Percentiles rank a stretch among this genome's conserved stretches.
phyloP scores from a whole-genome alignment of 108 stramenopile genomes.

The Skeletonema grethae region DNA sequence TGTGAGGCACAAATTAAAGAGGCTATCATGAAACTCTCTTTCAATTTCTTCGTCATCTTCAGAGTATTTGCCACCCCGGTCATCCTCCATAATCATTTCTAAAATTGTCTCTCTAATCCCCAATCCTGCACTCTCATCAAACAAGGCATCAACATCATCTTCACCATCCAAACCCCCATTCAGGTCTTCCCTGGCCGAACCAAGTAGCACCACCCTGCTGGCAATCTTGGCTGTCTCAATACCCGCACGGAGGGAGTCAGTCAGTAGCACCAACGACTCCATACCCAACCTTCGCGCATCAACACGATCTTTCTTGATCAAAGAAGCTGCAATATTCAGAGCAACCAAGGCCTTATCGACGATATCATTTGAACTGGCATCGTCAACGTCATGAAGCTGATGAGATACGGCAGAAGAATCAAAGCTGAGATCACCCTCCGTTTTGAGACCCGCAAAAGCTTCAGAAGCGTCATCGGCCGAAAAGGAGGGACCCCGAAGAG shows the following conservation, averaged over 20 bases:
- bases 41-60: slow-evolving; percentile 54
- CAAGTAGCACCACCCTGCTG: slow-evolving; percentile 79
- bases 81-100: slow-evolving; percentile 81
- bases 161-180: slow-evolving; percentile 42
- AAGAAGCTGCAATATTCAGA: slow-evolving; percentile 73
- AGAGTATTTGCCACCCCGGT: slow-evolving; percentile 39
- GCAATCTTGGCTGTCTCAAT: slow-evolving; percentile 76
- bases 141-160: slow-evolving; percentile 54
- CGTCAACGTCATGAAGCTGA: slow-evolving; percentile 23
- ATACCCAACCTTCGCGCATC: slow-evolving; percentile 82
- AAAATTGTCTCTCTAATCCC: slow-evolving; percentile 83
- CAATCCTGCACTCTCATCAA: slow-evolving; percentile 75
- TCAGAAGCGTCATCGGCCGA: slow-evolving; percentile 41
- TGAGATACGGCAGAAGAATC: slow-evolving; percentile 49
- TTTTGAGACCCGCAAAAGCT: slow-evolving; percentile 40
- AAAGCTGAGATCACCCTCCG: slow-evolving; percentile 48
- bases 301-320: slow-evolving; percentile 87
- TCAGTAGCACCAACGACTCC: slow-evolving; percentile 78
- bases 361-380: slow-evolving; percentile 59
- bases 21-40: slow-evolving; percentile 60
- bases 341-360: slow-evolving; percentile 76
- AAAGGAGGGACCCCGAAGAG: slow-evolving; percentile 36
- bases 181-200: slow-evolving; percentile 55
- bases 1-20: slow-evolving; percentile 81
- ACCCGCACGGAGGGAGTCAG: slow-evolving; percentile 81